A percentile compares a stretch with the other conserved stretches of the same genome.
Evolutionary conservation across 768 basidiomycete species (phyloP).

Genomic region (Boletus pseudo-olivaceus): DNA sequence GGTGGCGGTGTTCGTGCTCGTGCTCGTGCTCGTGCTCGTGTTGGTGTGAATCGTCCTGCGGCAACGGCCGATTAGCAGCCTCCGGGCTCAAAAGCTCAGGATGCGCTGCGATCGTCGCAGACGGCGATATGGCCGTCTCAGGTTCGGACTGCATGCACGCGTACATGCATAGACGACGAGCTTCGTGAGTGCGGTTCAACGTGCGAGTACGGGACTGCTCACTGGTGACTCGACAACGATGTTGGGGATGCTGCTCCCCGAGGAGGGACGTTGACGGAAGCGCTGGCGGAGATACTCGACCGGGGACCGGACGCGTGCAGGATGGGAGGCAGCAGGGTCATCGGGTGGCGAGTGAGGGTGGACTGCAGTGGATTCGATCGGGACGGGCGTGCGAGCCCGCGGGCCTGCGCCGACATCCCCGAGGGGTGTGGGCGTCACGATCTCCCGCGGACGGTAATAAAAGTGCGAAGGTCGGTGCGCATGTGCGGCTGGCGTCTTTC

Average conservation of each 20-base stretch:
- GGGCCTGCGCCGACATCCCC: conserved; percentile 17
- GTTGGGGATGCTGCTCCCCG: conserved; percentile 36
- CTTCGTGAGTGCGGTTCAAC: not conserved
- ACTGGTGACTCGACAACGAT: conserved; percentile 50
- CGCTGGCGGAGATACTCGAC: conserved; percentile 24
- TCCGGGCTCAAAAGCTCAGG: conserved; percentile 45
- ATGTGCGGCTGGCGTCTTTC: conserved; percentile 18
- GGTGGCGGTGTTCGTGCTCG: not conserved
- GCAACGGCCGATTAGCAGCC: conserved; percentile 30
- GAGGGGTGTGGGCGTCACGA: conserved; percentile 24
- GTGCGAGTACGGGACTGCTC: conserved; percentile 7
- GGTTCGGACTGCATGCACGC: conserved; percentile 36
- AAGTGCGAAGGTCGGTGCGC: conserved; percentile 10
- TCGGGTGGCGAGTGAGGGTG: conserved; percentile 1
- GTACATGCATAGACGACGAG: not conserved
- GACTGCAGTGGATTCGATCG: conserved; percentile 3
- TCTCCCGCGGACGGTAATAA: conserved; percentile 33
- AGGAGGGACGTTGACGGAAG: conserved; percentile 30
- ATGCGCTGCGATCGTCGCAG: conserved; percentile 28
- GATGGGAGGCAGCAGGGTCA: conserved; percentile 1
- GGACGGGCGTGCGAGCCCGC: conserved; percentile 15
- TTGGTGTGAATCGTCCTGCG: conserved; percentile 13
- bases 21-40: not conserved
- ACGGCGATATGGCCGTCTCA: conserved; percentile 34
- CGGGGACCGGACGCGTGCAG: conserved; percentile 16